Conservation (phyloP, 2,329 filamentous ascomycete species). For the Aquanectria penicillioides region DNA sequence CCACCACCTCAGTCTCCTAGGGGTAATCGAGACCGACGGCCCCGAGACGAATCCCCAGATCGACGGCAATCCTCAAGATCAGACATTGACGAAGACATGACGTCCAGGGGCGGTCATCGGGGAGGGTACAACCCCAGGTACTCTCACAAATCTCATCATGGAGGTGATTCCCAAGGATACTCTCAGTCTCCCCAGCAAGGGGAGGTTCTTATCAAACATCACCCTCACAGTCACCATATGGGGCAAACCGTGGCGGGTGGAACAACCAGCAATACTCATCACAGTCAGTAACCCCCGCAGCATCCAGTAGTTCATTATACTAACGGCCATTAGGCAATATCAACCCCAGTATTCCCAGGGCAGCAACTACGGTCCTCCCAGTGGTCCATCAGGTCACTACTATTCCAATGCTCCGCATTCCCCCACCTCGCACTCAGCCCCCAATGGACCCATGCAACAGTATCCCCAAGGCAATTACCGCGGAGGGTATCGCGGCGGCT, state of each 20-base stretch:
- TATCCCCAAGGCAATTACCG: constrained; percentile 59
- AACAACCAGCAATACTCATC: constrained; percentile 50
- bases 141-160: constrained; percentile 49
- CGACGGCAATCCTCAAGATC: constrained; percentile 56
- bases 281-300: constrained; percentile 49
- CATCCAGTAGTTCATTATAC: neutral
- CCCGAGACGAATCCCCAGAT: constrained; percentile 43
- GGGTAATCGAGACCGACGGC: constrained; percentile 39
- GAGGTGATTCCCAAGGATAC: constrained; percentile 49
- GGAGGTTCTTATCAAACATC: constrained; percentile 57
- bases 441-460: constrained; percentile 66
- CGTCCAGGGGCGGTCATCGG: constrained; percentile 54
- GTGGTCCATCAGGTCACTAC: constrained; percentile 64
- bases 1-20: constrained; percentile 42
- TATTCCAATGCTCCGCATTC: constrained; percentile 59
- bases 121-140: constrained; percentile 54
- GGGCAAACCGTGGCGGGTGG: constrained; percentile 52
- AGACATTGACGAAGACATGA: constrained; percentile 62
- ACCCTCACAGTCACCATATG: constrained; percentile 56
- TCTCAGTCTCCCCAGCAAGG: constrained; percentile 56
- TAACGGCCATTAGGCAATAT: constrained; percentile 62
- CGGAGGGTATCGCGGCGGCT: constrained; percentile 62
- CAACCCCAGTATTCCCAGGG: constrained; percentile 67
- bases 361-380: constrained; percentile 60
- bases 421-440: constrained; percentile 65